Conservation (phyloP, 2,329 filamentous ascomycete genomes). For the Laburnicola sp. region DNA sequence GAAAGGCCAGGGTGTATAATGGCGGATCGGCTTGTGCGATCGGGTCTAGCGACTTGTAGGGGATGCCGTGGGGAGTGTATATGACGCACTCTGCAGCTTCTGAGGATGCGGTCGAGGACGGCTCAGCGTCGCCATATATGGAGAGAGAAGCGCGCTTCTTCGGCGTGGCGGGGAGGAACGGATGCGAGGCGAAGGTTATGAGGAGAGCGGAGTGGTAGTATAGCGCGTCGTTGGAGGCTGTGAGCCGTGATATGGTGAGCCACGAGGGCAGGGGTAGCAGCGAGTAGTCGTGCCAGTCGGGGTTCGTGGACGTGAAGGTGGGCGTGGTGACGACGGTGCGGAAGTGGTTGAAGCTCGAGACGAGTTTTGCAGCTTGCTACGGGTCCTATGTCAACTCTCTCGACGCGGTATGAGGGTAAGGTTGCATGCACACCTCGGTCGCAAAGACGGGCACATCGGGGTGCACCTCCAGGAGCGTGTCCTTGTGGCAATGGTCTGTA, state of each 20-base stretch:
- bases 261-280: constrained; percentile 58
- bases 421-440: constrained; percentile 44
- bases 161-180: constrained; percentile 31
- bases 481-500: constrained; percentile 68
- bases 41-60: constrained; percentile 50
- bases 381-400: background rate
- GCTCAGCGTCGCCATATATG: constrained; percentile 35
- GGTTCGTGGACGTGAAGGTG: constrained; percentile 45
- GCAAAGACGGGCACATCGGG: constrained; percentile 61
- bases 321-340: constrained; percentile 56
- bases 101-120: constrained; percentile 10
- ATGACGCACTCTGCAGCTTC: constrained; percentile 58
- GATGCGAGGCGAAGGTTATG: constrained; percentile 55
- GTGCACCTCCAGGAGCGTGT: constrained; percentile 61
- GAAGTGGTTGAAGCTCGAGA: constrained; percentile 64
- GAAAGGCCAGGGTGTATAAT: constrained; percentile 59
- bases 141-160: constrained; percentile 38
- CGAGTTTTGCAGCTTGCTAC: constrained; percentile 59
- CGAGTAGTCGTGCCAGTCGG: constrained; percentile 53
- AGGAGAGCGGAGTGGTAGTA: constrained; percentile 63
- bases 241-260: constrained; percentile 63
- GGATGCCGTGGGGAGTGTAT: constrained; percentile 67
- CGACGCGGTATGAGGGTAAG: background rate
- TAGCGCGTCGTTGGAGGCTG: constrained; percentile 57
- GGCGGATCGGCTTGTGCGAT: constrained; percentile 51